Percentiles rank a stretch among this genome's conserved stretches.
Conservation (phyloP, 2,329 filamentous ascomycete genomes). For the Ceratocystis cubensis region DNA sequence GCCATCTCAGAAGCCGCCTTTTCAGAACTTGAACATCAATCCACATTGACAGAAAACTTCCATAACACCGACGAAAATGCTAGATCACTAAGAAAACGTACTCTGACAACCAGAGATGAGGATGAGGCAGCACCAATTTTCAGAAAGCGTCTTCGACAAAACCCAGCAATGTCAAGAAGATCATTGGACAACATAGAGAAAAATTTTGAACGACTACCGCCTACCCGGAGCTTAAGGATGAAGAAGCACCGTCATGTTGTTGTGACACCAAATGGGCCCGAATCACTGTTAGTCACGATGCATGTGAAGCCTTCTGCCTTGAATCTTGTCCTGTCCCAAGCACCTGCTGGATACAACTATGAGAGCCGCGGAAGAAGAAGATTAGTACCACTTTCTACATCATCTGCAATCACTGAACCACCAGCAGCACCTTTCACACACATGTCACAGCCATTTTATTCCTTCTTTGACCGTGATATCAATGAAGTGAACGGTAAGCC, state of each 20-base stretch:
- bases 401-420: conserved; percentile 15
- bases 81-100: conserved; percentile 18
- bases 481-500: conserved; percentile 87
- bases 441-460: conserved; percentile 68
- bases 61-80: not conserved
- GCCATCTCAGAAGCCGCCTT: not conserved
- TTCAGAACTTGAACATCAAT: not conserved
- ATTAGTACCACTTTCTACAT: conserved; percentile 7
- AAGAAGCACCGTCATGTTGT: conserved; percentile 15
- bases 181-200: conserved; percentile 28
- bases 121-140: conserved; percentile 16
- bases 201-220: conserved; percentile 23
- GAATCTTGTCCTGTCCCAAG: conserved; percentile 39
- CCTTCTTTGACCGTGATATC: conserved; percentile 76
- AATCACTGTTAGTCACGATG: conserved; percentile 44
- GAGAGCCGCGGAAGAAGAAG: conserved; percentile 15
- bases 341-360: conserved; percentile 10
- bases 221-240: conserved; percentile 15
- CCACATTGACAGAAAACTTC: not conserved
- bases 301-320: conserved; percentile 46
- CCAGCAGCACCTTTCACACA: conserved; percentile 46
- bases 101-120: conserved; percentile 19
- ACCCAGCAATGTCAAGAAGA: conserved; percentile 13
- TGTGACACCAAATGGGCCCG: conserved; percentile 25
- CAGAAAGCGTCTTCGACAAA: conserved; percentile 19